These are phyloP conservation scores for Prunus kanzakura DNA, from an alignment of 306 rosid genomes.

Conservation along the genomic window DNA sequence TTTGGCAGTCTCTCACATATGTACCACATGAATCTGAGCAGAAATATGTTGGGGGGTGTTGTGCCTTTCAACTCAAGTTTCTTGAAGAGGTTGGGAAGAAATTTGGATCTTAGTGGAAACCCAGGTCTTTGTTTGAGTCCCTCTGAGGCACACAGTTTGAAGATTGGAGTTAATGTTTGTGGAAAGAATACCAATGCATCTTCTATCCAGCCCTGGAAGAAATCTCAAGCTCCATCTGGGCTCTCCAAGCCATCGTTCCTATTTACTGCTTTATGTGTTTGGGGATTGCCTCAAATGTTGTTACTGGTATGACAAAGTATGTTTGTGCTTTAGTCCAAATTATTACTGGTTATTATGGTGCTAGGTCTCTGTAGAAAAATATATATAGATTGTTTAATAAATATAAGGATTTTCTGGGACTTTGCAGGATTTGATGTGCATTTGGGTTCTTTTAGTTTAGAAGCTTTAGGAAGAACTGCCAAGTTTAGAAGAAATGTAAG, in stretches of 20 bases:
- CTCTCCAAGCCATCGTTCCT: constrained; percentile 20
- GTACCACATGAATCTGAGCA: constrained; percentile 54
- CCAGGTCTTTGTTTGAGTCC: constrained; percentile 47
- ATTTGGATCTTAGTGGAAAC: constrained; percentile 52
- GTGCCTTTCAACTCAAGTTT: constrained; percentile 55
- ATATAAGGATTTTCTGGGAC: not conserved
- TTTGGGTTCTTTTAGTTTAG: not conserved
- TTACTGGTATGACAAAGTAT: not conserved
- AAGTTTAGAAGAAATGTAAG: constrained; percentile 1
- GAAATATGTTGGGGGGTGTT: constrained; percentile 36
- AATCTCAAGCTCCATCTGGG: constrained; percentile 23
- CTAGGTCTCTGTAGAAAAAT: not conserved
- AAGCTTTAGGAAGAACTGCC: not conserved
- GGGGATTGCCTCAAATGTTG: constrained; percentile 22
- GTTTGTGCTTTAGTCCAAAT: not conserved
- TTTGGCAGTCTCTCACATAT: constrained; percentile 39
- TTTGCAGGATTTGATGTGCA: not conserved
- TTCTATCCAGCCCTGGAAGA: constrained; percentile 25
- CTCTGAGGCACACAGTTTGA: constrained; percentile 29
- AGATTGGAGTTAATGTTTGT: constrained; percentile 46
- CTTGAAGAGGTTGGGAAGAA: constrained; percentile 43
- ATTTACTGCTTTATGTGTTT: constrained; percentile 12
- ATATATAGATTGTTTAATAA: not conserved
- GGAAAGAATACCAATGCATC: constrained; percentile 27
- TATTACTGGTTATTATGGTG: not conserved